phyloP scores from a whole-genome alignment of 225 moss, liverwort and hornwort genomes.

The Marchantia polymorpha region DNA sequence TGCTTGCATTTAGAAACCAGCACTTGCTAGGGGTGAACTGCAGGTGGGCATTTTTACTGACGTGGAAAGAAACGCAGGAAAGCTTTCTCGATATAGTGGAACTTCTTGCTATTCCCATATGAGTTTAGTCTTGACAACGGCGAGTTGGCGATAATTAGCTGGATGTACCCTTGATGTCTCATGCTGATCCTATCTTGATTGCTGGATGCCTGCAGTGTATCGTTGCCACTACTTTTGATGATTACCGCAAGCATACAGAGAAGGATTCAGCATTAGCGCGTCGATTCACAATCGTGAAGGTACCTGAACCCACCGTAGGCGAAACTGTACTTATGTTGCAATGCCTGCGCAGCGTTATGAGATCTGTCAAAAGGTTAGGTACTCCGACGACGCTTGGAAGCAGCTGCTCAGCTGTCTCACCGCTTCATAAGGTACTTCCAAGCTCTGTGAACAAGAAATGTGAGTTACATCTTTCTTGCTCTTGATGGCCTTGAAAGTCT shows the following conservation, averaged over 20 bases:
- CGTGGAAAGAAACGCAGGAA: too few relatives aligned
- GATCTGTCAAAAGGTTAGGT: conserved; percentile 94
- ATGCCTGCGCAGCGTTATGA: conserved; percentile 88
- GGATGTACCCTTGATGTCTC: background rate
- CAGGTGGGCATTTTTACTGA: conserved; percentile 44
- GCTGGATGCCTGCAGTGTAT: conserved; percentile 56
- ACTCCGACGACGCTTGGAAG: conserved; percentile 87
- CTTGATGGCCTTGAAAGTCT: background rate
- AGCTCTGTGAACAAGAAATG: background rate
- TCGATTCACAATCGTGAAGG: conserved; percentile 88
- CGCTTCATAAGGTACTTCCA: conserved; percentile 77
- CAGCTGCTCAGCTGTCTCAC: conserved; percentile 91
- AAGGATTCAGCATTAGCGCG: conserved; percentile 97
- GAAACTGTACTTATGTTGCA: conserved; percentile 90
- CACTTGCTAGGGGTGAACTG: conserved; percentile 94
- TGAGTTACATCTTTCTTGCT: background rate
- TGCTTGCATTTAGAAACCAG: conserved; percentile 89
- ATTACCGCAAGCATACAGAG: conserved; percentile 96
- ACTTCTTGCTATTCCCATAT: background rate
- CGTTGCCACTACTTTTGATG: conserved; percentile 95
- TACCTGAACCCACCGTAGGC: conserved; percentile 87
- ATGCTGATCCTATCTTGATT: background rate
- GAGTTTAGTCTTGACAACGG: background rate
- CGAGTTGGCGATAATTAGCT: too few relatives aligned
- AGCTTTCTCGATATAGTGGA: background rate